Evolutionary conservation across 2,329 filamentous ascomycete species (phyloP).

Genomic region (Aspergillus cejpii): DNA sequence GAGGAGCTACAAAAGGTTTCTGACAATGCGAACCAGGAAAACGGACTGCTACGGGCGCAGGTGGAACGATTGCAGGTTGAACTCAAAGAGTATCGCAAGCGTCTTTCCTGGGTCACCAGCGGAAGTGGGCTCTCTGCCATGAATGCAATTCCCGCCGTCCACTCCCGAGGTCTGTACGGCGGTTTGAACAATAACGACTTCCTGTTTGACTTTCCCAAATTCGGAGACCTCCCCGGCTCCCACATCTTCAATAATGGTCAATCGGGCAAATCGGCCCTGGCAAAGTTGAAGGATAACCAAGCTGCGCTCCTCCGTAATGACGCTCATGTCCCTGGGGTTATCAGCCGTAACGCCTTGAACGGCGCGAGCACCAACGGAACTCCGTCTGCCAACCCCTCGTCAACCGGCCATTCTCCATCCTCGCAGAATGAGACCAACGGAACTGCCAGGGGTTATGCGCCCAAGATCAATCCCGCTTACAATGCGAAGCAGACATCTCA

Average conservation of each 20-base stretch:
- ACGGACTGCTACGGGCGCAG: slow-evolving; percentile 73
- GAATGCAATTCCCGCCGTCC: slow-evolving; percentile 41
- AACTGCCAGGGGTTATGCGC: slow-evolving; percentile 3
- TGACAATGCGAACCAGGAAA: slow-evolving; percentile 76
- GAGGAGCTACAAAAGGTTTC: slow-evolving; percentile 69
- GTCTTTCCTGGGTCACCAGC: slow-evolving; percentile 58
- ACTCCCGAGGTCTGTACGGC: slow-evolving; percentile 48
- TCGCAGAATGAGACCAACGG: slow-evolving; percentile 10
- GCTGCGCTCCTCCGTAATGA: slow-evolving; percentile 16
- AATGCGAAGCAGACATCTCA: slow-evolving; percentile 19
- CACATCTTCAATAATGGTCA: slow-evolving; percentile 49
- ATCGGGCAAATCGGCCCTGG: slow-evolving; percentile 24
- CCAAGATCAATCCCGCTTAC: slow-evolving; percentile 14
- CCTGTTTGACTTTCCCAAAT: slow-evolving; percentile 92
- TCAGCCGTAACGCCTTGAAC: slow-evolving; percentile 23
- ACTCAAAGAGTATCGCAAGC: slow-evolving; percentile 83
- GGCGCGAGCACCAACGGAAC: slow-evolving; percentile 7
- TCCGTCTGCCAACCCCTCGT: not conserved
- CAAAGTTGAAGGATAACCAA: slow-evolving; percentile 30
- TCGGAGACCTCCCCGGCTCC: slow-evolving; percentile 62
- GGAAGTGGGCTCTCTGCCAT: slow-evolving; percentile 44
- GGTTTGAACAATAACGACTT: slow-evolving; percentile 72
- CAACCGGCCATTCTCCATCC: not conserved
- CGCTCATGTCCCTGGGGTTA: slow-evolving; percentile 26
- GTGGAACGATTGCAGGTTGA: slow-evolving; percentile 81